Conservation (phyloP, 1,284 basidiomycete genomes). For the Exobasidium rhododendri region DNA sequence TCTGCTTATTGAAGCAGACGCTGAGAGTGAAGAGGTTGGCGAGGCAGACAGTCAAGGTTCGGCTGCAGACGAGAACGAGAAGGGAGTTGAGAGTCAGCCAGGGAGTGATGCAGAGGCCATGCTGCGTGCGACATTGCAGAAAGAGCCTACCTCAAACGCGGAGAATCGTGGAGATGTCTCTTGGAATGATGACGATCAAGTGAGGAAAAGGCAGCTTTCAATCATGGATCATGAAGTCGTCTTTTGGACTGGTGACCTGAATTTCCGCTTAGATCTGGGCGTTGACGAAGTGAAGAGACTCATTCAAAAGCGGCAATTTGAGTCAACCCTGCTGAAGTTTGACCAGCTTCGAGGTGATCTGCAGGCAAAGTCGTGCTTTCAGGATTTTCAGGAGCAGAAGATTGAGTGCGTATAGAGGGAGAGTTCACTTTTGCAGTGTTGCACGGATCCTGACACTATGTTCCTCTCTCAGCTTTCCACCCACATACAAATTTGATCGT, state of each 20-base stretch:
- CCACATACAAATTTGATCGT: slow-evolving; percentile 26
- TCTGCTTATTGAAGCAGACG: slow-evolving; percentile 78
- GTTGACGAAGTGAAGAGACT: slow-evolving; percentile 47
- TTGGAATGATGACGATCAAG: slow-evolving; percentile 53
- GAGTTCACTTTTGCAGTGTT: slow-evolving; percentile 28
- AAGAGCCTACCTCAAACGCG: slow-evolving; percentile 79
- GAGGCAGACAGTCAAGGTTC: slow-evolving; percentile 67
- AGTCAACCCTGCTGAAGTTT: slow-evolving; percentile 69
- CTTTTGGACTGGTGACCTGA: slow-evolving; percentile 88
- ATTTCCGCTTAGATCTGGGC: slow-evolving; percentile 75
- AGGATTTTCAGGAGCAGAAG: slow-evolving; percentile 63
- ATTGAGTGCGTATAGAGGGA: slow-evolving; percentile 63
- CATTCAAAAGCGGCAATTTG: slow-evolving; percentile 60
- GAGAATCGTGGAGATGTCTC: slow-evolving; percentile 80
- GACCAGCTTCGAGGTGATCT: slow-evolving; percentile 75
- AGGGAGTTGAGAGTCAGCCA: slow-evolving; percentile 1
- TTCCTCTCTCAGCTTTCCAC: slow-evolving; percentile 18
- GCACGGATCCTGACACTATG: too few species aligned
- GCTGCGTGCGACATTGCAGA: slow-evolving; percentile 80
- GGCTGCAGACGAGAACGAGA: neutral
- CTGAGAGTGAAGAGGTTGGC: slow-evolving; percentile 84
- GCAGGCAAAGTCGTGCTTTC: slow-evolving; percentile 58
- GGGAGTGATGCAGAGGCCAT: slow-evolving; percentile 76
- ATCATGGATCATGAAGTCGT: slow-evolving; percentile 88
- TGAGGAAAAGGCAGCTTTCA: slow-evolving; percentile 69